Base-by-base conservation (phyloP, 2,329 filamentous ascomycete genomes). In the Curvularia sp. region DNA sequence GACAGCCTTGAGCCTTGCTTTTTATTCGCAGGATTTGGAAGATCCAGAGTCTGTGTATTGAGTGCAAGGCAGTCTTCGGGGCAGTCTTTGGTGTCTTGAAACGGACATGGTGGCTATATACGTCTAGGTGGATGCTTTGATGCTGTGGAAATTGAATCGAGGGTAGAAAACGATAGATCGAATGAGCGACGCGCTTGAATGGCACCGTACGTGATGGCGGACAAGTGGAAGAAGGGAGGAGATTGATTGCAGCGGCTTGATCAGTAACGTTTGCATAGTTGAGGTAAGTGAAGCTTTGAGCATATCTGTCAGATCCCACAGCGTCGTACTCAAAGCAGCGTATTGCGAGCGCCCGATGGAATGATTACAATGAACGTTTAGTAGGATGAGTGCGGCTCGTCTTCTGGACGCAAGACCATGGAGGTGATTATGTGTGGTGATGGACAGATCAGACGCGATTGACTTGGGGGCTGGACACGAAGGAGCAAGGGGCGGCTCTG, bases 31-130 rank as follows among this genome's bases (percentile, higher is more conserved):
- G 53, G 42, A 23, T 59, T 19, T 68, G 77, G 19, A 69, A 83
- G 76, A 53, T 82, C 82, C 28, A 68, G 66, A 8, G 67, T 72
- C 69, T 66, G 70, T 23, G 71, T 66, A 36, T 72, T 73, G 36
- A 84, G 69, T 47, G 79, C 81, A 5, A 82, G 67, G 52, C 82
- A 84, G 52, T 83, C 81, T 61, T 84, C 81, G 10, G 62, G 69
- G 21, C 67, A 68, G 7, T 50, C 18, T 43, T 53, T 36, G 10
- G 77, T 34, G 8, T 36, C 55, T 18, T 27, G 10, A 41, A 48
- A 49, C 27, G 25, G 46, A 50, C 66, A 73, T 74, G 76, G 46
- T 3, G 70, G 60, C 51, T 83, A 81, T 6, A 78, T 61, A 58
- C 81, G 83, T 50, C 70, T 63, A 3, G 75, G 72, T 1, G 79